Evolutionary conservation across 2,329 filamentous ascomycete species (phyloP).

Genomic region (Talaromyces sp.): DNA sequence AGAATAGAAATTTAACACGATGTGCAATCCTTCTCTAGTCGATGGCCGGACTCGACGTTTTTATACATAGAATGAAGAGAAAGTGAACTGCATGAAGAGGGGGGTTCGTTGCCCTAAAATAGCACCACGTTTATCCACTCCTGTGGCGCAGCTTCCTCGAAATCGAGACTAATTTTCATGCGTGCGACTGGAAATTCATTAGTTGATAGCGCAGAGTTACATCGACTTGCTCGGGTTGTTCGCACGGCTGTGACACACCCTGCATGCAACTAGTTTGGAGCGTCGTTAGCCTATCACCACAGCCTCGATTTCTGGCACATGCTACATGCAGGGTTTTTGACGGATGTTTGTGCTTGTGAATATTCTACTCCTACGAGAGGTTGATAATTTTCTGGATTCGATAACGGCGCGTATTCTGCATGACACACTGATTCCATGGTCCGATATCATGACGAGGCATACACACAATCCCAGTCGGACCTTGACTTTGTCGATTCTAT

Average conservation of each 20-base stretch:
- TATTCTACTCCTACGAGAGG: neutral
- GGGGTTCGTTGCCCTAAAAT: neutral
- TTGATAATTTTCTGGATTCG: neutral
- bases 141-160: neutral
- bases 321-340: neutral
- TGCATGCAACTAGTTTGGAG: neutral
- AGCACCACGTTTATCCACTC: neutral
- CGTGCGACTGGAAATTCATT: neutral
- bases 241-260: neutral
- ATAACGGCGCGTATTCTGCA: neutral
- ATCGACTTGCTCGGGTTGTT: neutral
- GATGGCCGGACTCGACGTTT: no score
- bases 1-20: neutral
- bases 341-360: neutral
- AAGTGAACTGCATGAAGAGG: neutral
- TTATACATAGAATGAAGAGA: neutral
- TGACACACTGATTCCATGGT: no score
- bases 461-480: no score
- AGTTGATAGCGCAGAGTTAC: neutral
- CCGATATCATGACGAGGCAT: no score
- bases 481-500: no score
- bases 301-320: no score
- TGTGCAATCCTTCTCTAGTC: neutral
- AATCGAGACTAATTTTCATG: neutral
- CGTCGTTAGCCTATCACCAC: neutral